These are phyloP conservation scores for Wickerhamomyces sp. DNA, from an alignment of 1,139 yeast genomes.

Conservation along the genomic window DNA sequence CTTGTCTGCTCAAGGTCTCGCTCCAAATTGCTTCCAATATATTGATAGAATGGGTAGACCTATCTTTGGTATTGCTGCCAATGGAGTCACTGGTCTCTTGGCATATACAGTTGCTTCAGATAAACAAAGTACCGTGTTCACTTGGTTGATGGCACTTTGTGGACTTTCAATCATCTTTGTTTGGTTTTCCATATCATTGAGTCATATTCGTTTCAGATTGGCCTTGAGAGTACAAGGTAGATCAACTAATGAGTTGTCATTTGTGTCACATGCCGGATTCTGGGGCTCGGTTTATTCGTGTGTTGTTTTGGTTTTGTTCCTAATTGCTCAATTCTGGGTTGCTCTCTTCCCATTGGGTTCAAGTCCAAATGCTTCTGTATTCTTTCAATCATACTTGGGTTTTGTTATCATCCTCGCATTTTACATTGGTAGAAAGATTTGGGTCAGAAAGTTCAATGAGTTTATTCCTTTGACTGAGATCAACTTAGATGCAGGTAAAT, in stretches of 20 bases:
- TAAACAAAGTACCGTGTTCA: conserved; percentile 55
- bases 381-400: conserved; percentile 46
- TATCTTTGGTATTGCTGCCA: conserved; percentile 52
- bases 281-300: conserved; percentile 61
- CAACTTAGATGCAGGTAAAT: conserved; percentile 71
- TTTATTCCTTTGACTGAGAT: conserved; percentile 47
- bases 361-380: conserved; percentile 39
- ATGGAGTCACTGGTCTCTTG: conserved; percentile 55
- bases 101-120: conserved; percentile 66
- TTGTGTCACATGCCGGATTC: conserved; percentile 60
- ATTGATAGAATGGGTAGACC: conserved; percentile 79
- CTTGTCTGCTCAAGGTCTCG: conserved; percentile 70
- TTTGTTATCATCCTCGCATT: conserved; percentile 24
- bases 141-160: conserved; percentile 73
- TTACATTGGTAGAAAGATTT: conserved; percentile 53
- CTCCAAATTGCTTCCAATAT: conserved; percentile 64
- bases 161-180: conserved; percentile 76
- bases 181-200: conserved; percentile 70
- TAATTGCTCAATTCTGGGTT: conserved; percentile 70
- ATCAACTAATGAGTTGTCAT: conserved; percentile 56
- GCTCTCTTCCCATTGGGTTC: conserved; percentile 61
- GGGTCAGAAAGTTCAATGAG: conserved; percentile 51
- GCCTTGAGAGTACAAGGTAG: conserved; percentile 63
- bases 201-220: conserved; percentile 67
- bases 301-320: conserved; percentile 47